Evolutionary conservation across 805 yeast species (phyloP), one percentile per base, ranked within the genome.

Genomic region (Clavispora carvajalis): DNA sequence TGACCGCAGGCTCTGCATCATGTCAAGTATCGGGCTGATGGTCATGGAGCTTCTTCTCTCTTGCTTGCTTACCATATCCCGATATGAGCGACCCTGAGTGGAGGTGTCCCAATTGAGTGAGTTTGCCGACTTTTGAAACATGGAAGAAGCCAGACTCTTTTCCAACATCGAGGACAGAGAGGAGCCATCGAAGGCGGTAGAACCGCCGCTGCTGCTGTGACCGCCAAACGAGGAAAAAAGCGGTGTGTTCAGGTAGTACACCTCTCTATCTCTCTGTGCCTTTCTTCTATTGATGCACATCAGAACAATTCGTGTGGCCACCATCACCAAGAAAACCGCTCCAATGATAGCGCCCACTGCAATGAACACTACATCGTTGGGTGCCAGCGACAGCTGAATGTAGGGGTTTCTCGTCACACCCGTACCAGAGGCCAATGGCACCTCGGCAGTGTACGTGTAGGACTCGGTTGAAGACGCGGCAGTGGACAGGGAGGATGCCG

Each of bases 21-120:
- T 47, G 41, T 72, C 62, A 44, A 67, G 66, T 4, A 77, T 74
- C 2, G 82, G 82, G 19, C 79, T 74, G 15, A 76, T 63, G 43
- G 73, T 74, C 73, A 76, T 62, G 4, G 79, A 73, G 9, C 60
- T 58, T 44, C 79, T 53, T 16, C 63, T 56, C 33, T 44, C 46
- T 25, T 38, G 31, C 23, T 29, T 38, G 37, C 26, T 51, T 45
- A 33, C 59, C 56, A 44, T 42, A 12, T 61, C 58, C 18, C 60
- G 47, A 40, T 63, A 64, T 6, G 63, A n/a, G 13, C 61, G 46
- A 11, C 67, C 67, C 24, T 45, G 61, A n/a, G 47, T 42, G 18
- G 48, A 40, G n/a, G 52, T 37, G 12, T 45, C 46, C 19, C 39
- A 31, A 30, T 38, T 34, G 10, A 34, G 28, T 6, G 51, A 33